Evolutionary conservation across 2,329 filamentous ascomycete genomes (phyloP).

Genomic region (Scedosporium minutisporum): DNA sequence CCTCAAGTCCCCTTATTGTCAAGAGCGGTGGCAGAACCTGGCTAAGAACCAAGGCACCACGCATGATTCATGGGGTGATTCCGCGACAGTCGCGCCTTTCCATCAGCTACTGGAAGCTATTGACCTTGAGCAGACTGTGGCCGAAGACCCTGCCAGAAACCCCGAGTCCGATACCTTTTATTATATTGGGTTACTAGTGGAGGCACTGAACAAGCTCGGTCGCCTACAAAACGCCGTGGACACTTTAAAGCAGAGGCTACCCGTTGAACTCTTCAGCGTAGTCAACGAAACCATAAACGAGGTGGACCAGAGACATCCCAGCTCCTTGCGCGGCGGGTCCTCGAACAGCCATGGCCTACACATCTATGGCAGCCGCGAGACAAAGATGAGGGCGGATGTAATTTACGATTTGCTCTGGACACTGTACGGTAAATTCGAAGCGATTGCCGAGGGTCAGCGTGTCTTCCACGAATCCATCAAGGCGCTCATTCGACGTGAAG

Average conservation of each 20-base stretch:
- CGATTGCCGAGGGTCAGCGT: conserved; percentile 90
- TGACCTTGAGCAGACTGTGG: conserved; percentile 51
- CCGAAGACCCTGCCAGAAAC: conserved; percentile 85
- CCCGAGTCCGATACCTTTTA: conserved; percentile 92
- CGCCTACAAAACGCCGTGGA: conserved; percentile 79
- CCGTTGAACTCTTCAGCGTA: conserved; percentile 85
- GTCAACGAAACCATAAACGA: conserved; percentile 94
- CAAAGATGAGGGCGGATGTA: conserved; percentile 70
- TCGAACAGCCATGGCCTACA: conserved; percentile 46
- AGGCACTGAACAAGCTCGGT: conserved; percentile 82
- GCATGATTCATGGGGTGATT: conserved; percentile 37
- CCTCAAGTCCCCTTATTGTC: conserved; percentile 93
- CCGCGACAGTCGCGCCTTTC: conserved; percentile 41
- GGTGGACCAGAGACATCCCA: conserved; percentile 87
- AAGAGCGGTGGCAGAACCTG: conserved; percentile 86
- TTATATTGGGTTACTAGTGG: conserved; percentile 80
- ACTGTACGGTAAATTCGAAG: conserved; percentile 91
- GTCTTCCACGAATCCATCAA: conserved; percentile 88
- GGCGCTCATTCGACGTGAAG: conserved; percentile 76
- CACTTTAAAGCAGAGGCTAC: conserved; percentile 82
- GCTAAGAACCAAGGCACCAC: conserved; percentile 53
- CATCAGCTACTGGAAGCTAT: conserved; percentile 50
- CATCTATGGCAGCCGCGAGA: conserved; percentile 59
- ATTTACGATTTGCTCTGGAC: conserved; percentile 88
- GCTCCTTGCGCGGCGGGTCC: conserved; percentile 53